Evolutionary conservation across 805 yeast species (phyloP).

Genomic region (Kurtzmaniella cleridarum): DNA sequence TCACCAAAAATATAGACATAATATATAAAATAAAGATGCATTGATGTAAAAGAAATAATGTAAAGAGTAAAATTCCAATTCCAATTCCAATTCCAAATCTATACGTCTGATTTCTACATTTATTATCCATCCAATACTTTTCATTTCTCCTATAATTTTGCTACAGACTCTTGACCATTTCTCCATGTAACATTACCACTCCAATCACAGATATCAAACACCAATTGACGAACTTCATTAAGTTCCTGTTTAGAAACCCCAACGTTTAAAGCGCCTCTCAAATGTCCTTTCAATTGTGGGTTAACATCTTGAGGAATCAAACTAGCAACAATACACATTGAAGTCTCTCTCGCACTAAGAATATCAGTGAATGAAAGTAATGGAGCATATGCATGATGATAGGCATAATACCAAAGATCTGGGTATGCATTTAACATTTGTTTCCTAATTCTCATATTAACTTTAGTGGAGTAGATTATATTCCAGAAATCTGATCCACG

Average conservation of each 20-base stretch:
- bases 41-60: no score
- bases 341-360: slow-evolving; percentile 62
- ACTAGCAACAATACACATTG: slow-evolving; percentile 70
- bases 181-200: slow-evolving; percentile 50
- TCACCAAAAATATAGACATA: no score
- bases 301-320: slow-evolving; percentile 90
- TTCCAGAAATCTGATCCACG: slow-evolving; percentile 70
- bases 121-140: no score
- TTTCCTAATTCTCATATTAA: slow-evolving; percentile 57
- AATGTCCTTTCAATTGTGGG: slow-evolving; percentile 88
- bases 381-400: slow-evolving; percentile 73
- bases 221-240: slow-evolving; percentile 52
- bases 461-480: slow-evolving; percentile 63
- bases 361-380: slow-evolving; percentile 64
- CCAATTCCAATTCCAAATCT: no score
- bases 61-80: no score
- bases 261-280: slow-evolving; percentile 76
- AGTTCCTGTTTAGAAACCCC: slow-evolving; percentile 68
- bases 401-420: slow-evolving; percentile 71
- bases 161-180: slow-evolving; percentile 52
- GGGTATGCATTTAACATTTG: slow-evolving; percentile 78
- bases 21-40: no score
- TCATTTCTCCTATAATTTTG: slow-evolving; percentile 39
- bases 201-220: slow-evolving; percentile 66
- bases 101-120: no score